These are phyloP conservation scores for Penicillium sp. DNA, from an alignment of 2,329 filamentous ascomycete species.

Conservation along the genomic window DNA sequence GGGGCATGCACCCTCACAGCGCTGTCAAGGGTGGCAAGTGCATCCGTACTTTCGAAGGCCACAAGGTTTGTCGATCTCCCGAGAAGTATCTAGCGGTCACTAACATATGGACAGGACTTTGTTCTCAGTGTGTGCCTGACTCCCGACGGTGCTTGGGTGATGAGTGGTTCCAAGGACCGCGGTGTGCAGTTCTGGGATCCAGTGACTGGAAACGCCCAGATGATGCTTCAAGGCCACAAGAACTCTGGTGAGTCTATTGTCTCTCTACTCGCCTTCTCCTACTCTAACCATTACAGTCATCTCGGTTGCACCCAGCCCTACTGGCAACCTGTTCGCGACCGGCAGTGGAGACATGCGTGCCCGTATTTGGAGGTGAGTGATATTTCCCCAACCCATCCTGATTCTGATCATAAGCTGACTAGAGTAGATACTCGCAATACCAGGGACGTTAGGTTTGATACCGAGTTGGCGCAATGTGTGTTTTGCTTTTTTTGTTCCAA, in stretches of 20 bases:
- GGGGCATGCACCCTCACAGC: slow-evolving; percentile 65
- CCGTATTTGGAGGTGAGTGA: slow-evolving; percentile 81
- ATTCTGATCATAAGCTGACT: slow-evolving; percentile 11
- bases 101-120: slow-evolving; percentile 71
- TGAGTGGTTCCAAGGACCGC: slow-evolving; percentile 95
- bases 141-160: slow-evolving; percentile 91
- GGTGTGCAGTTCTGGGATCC: slow-evolving; percentile 99
- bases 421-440: slow-evolving; percentile 39
- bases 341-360: slow-evolving; percentile 97
- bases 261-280: slow-evolving; percentile 13
- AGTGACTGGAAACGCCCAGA: slow-evolving; percentile 85
- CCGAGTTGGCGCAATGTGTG: slow-evolving; percentile 36
- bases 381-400: neutral
- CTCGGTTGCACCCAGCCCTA: slow-evolving; percentile 90
- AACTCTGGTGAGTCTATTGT: slow-evolving; percentile 67
- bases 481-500: slow-evolving; percentile 14
- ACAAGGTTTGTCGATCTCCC: slow-evolving; percentile 65
- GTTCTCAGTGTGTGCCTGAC: slow-evolving; percentile 94
- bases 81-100: neutral
- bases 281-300: slow-evolving; percentile 64
- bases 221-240: slow-evolving; percentile 99
- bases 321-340: slow-evolving; percentile 86
- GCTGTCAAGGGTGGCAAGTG: slow-evolving; percentile 85
- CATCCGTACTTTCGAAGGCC: slow-evolving; percentile 94
- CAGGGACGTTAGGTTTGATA: slow-evolving; percentile 37